Evolutionary conservation across 2,329 filamentous ascomycete species (phyloP).

Genomic region (Sclerotinia minor): DNA sequence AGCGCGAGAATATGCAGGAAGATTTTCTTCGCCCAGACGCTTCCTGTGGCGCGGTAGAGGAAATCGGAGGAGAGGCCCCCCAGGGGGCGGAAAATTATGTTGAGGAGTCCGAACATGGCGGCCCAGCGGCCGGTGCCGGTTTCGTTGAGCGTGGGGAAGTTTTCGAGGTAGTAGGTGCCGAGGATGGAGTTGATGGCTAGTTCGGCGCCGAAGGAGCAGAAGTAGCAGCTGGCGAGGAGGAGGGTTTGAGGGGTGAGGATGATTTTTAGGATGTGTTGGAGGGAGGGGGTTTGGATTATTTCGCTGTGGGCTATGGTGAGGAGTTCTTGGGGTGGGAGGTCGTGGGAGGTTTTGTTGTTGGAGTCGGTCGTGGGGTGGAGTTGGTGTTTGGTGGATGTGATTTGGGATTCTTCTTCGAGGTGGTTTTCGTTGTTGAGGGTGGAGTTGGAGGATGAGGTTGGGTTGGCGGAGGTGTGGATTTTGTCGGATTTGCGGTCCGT

Average conservation of each 20-base stretch:
- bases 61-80: constrained; percentile 59
- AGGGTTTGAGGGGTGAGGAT: constrained; percentile 55
- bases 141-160: constrained; percentile 58
- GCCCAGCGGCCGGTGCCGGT: constrained; percentile 62
- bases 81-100: constrained; percentile 65
- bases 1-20: constrained; percentile 58
- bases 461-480: constrained; percentile 10
- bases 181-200: constrained; percentile 63
- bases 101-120: constrained; percentile 74
- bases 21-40: constrained; percentile 65
- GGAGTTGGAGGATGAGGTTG: not conserved
- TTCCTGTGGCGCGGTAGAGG: constrained; percentile 41
- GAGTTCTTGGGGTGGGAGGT: constrained; percentile 49
- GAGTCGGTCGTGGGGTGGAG: constrained; percentile 27
- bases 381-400: constrained; percentile 48
- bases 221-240: constrained; percentile 58
- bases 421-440: constrained; percentile 41
- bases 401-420: constrained; percentile 51
- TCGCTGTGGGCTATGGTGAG: constrained; percentile 56
- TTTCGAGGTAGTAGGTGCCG: constrained; percentile 58
- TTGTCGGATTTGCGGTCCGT: constrained; percentile 28
- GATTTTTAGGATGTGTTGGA: constrained; percentile 50
- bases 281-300: constrained; percentile 56
- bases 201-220: constrained; percentile 63
- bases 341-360: constrained; percentile 47